Evolutionary conservation across 2,329 filamentous ascomycete species (phyloP).

Genomic region (Simplicillium aogashimaense): DNA sequence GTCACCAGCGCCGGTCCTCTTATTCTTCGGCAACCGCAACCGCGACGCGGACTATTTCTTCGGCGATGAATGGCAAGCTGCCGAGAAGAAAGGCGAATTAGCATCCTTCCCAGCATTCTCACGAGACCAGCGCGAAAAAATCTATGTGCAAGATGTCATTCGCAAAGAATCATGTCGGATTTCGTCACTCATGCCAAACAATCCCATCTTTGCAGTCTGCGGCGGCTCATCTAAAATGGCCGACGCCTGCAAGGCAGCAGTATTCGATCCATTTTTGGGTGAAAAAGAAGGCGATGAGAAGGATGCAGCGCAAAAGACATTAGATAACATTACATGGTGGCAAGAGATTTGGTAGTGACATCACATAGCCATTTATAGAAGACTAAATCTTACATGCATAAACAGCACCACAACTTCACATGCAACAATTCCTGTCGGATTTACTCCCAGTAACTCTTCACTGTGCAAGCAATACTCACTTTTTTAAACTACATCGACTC

Average conservation of each 20-base stretch:
- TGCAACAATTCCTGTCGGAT: too few relatives aligned
- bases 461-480: too few relatives aligned
- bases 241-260: conserved; percentile 38
- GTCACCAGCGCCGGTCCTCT: conserved; percentile 31
- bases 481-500: too few relatives aligned
- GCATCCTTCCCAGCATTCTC: conserved; percentile 36
- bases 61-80: conserved; percentile 56
- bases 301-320: conserved; percentile 26
- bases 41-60: conserved; percentile 72
- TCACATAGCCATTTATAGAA: not conserved
- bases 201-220: conserved; percentile 42
- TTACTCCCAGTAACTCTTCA: too few relatives aligned
- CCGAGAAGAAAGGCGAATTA: conserved; percentile 13
- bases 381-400: too few relatives aligned
- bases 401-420: too few relatives aligned
- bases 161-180: conserved; percentile 27
- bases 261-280: conserved; percentile 37
- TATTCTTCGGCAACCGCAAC: conserved; percentile 84
- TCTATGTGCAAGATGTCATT: conserved; percentile 47
- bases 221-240: conserved; percentile 51
- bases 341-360: conserved; percentile 46
- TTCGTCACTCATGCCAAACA: conserved; percentile 21
- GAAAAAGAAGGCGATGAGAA: conserved; percentile 21
- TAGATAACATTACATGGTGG: conserved; percentile 34
- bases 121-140: conserved; percentile 34